Evolutionary conservation across 352 stramenopile species (phyloP).

Genomic region (Phytophthora meadii): DNA sequence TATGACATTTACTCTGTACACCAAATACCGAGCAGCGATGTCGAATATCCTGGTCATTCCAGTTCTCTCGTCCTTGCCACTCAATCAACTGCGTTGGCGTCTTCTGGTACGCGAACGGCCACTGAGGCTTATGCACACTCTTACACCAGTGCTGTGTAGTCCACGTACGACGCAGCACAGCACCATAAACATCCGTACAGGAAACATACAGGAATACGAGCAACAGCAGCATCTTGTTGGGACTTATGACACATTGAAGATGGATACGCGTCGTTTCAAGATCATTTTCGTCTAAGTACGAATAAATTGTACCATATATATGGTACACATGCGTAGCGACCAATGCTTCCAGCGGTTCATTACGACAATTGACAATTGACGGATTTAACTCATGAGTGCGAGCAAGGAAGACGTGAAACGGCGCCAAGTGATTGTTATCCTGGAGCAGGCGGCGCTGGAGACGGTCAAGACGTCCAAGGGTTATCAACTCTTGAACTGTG

Average conservation of each 20-base stretch:
- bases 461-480: conserved; percentile 99
- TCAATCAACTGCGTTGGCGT: conserved; percentile 71
- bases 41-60: conserved; percentile 93
- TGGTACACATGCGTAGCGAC: conserved; percentile 5
- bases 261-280: conserved; percentile 7
- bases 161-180: conserved; percentile 87
- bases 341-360: conserved; percentile 21
- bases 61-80: conserved; percentile 88
- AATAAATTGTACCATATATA: not conserved
- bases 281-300: not conserved
- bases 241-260: conserved; percentile 14
- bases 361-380: not conserved
- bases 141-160: conserved; percentile 89
- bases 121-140: conserved; percentile 83
- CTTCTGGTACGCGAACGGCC: conserved; percentile 96
- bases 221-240: conserved; percentile 6
- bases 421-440: conserved; percentile 96
- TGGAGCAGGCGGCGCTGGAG: conserved; percentile 99
- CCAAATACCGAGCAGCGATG: conserved; percentile 90
- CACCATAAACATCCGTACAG: conserved; percentile 17
- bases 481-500: conserved; percentile 99
- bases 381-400: conserved; percentile 36
- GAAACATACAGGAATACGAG: conserved; percentile 4
- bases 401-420: conserved; percentile 80
- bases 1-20: conserved; percentile 94